Conservation (phyloP, 2,329 filamentous ascomycete genomes). For the Pseudocercospora musae region DNA sequence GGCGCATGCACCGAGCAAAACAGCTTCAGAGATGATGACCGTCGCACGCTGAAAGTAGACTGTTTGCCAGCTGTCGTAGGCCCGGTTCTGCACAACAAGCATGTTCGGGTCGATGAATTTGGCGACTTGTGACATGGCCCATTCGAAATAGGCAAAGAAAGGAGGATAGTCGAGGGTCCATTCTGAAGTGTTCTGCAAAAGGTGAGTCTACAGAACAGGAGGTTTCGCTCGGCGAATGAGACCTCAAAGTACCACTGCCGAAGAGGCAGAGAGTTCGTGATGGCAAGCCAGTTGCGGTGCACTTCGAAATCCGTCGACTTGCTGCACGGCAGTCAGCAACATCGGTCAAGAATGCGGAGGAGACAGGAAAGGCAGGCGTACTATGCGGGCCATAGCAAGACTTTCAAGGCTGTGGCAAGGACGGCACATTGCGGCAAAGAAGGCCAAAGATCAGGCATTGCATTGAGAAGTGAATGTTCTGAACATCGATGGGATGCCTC, state of each 20-base stretch:
- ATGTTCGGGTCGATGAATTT: slow-evolving; percentile 74
- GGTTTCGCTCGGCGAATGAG: slow-evolving; percentile 15
- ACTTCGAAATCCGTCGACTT: slow-evolving; percentile 99
- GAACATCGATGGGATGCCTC: too few species aligned
- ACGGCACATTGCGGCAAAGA: slow-evolving; percentile 85
- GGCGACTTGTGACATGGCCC: slow-evolving; percentile 79
- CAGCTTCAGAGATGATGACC: slow-evolving; percentile 79
- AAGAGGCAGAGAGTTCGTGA: slow-evolving; percentile 83
- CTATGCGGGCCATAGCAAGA: slow-evolving; percentile 93
- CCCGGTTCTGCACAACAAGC: slow-evolving; percentile 75
- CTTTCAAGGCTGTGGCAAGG: slow-evolving; percentile 82
- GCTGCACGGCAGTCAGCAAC: slow-evolving; percentile 48
- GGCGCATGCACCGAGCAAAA: slow-evolving; percentile 79
- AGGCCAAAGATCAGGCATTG: slow-evolving; percentile 83
- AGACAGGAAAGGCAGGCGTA: slow-evolving; percentile 56
- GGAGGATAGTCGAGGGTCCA: slow-evolving; percentile 99
- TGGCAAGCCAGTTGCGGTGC: slow-evolving; percentile 96
- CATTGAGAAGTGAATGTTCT: too few species aligned
- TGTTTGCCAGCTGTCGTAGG: slow-evolving; percentile 89
- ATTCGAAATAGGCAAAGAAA: slow-evolving; percentile 97
- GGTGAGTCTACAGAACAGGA: slow-evolving; percentile 13
- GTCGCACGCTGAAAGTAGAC: slow-evolving; percentile 89
- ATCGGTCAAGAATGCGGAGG: background rate
- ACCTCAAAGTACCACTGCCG: slow-evolving; percentile 93
- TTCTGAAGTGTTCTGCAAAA: slow-evolving; percentile 76